Percentiles rank a stretch among this genome's conserved stretches.
These are phyloP conservation scores for Macroventuria anomochaeta DNA, from an alignment of 2,329 filamentous ascomycete genomes.

Conservation along the genomic window DNA sequence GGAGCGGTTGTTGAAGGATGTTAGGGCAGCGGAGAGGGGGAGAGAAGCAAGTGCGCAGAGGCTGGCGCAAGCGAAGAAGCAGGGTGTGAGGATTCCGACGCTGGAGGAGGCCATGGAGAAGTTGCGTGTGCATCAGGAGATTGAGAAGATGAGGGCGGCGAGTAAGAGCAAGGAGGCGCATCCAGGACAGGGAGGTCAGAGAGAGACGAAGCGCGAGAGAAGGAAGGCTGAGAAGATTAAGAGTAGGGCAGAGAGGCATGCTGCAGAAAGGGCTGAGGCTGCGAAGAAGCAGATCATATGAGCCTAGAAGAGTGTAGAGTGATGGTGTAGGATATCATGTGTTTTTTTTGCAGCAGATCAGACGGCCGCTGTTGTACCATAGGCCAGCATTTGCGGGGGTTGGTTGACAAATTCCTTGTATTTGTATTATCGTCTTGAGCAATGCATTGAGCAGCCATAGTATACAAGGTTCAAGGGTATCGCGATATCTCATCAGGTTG, in stretches of 20 bases:
- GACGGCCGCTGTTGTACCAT: conserved; percentile 2
- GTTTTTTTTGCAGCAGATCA: conserved; percentile 5
- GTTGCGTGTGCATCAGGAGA: conserved; percentile 30
- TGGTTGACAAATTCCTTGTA: conserved; percentile 14
- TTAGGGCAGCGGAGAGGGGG: conserved; percentile 55
- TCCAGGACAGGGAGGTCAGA: conserved; percentile 36
- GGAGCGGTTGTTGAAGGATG: conserved; percentile 64
- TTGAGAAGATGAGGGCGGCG: conserved; percentile 24
- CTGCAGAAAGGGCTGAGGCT: conserved; percentile 31
- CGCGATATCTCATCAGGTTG: conserved; percentile 32
- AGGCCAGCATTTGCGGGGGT: conserved; percentile 6
- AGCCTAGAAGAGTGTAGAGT: not conserved
- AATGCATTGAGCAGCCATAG: conserved; percentile 11
- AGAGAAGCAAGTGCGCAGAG: conserved; percentile 36
- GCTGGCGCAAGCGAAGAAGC: conserved; percentile 36
- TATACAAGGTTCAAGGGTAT: conserved; percentile 42
- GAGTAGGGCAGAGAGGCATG: conserved; percentile 32
- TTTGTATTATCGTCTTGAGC: conserved; percentile 12
- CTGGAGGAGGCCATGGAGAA: conserved; percentile 43
- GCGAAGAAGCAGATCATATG: conserved; percentile 32
- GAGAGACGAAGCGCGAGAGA: conserved; percentile 35
- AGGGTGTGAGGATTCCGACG: conserved; percentile 37
- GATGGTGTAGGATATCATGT: conserved; percentile 12
- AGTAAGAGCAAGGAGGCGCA: conserved; percentile 26
- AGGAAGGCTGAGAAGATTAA: conserved; percentile 33